Percentiles rank a stretch among this genome's conserved stretches.
These are phyloP conservation scores for Aureobasidium musti DNA, from an alignment of 2,329 filamentous ascomycete genomes.

Conservation along the genomic window DNA sequence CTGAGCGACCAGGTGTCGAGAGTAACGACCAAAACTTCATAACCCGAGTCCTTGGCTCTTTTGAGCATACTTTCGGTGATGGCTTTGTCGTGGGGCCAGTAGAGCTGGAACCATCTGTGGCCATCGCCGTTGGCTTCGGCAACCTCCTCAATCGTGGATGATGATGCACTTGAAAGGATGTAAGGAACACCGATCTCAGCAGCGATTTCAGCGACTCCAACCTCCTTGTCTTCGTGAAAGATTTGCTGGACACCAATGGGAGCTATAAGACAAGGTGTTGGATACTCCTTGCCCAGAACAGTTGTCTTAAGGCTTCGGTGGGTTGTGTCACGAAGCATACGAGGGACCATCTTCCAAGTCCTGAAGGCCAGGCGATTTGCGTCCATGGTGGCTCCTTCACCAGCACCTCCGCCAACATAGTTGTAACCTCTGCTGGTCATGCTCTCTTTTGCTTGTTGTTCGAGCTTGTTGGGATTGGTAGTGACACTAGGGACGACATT, in stretches of 20 bases:
- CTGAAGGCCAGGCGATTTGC: conserved; percentile 36
- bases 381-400: conserved; percentile 39
- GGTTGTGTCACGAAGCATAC: conserved; percentile 29
- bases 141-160: conserved; percentile 66
- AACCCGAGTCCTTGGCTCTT: conserved; percentile 64
- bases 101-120: conserved; percentile 71
- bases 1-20: conserved; percentile 69
- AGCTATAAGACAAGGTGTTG: conserved; percentile 60
- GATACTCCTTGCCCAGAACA: conserved; percentile 32
- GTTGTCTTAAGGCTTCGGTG: conserved; percentile 31
- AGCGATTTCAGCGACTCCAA: conserved; percentile 64
- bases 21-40: conserved; percentile 68
- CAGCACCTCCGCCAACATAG: conserved; percentile 42
- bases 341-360: conserved; percentile 33
- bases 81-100: conserved; percentile 68
- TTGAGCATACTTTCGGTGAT: conserved; percentile 64
- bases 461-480: conserved; percentile 60
- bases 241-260: conserved; percentile 70
- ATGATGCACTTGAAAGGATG: conserved; percentile 66
- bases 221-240: conserved; percentile 66
- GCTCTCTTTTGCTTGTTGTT: conserved; percentile 55
- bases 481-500: conserved; percentile 56
- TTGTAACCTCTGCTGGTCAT: conserved; percentile 53
- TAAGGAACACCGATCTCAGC: conserved; percentile 64
- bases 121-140: conserved; percentile 56